phyloP scores from a whole-genome alignment of 345 rosid genomes.

The Camelina hispida region DNA sequence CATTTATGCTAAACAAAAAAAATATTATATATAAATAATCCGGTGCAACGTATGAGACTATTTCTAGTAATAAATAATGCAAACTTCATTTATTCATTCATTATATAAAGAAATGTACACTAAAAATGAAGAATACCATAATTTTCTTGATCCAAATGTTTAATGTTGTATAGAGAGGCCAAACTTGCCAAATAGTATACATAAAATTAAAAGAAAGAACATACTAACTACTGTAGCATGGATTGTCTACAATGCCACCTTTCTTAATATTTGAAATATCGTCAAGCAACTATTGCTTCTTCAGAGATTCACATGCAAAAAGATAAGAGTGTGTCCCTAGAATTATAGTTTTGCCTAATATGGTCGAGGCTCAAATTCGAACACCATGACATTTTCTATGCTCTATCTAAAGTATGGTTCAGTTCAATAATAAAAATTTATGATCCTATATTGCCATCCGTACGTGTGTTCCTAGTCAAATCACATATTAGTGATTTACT shows the following conservation, averaged over 20 bases:
- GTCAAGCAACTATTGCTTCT: constrained; percentile 13
- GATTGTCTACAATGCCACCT: background rate
- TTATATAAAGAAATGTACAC: background rate
- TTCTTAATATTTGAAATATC: constrained; percentile 4
- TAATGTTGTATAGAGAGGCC: no score
- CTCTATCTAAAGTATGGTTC: background rate
- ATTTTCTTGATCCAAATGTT: background rate
- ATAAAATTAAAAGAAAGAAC: no score
- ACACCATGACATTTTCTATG: background rate
- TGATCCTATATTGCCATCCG: background rate
- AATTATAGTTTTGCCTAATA: background rate
- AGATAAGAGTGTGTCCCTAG: background rate
- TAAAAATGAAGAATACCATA: background rate
- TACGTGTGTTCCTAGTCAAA: background rate
- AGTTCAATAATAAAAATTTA: background rate
- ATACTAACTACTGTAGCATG: no score
- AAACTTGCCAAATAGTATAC: background rate
- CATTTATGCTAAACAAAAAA: no score
- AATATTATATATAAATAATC: no score
- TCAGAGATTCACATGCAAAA: background rate
- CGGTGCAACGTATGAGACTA: no score
- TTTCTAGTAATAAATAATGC: no score
- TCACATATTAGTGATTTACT: background rate
- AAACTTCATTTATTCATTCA: no score
- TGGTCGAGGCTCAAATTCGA: background rate